Conservation (phyloP, 176 grass and related monocot species). For the Raddia distichophylla region DNA sequence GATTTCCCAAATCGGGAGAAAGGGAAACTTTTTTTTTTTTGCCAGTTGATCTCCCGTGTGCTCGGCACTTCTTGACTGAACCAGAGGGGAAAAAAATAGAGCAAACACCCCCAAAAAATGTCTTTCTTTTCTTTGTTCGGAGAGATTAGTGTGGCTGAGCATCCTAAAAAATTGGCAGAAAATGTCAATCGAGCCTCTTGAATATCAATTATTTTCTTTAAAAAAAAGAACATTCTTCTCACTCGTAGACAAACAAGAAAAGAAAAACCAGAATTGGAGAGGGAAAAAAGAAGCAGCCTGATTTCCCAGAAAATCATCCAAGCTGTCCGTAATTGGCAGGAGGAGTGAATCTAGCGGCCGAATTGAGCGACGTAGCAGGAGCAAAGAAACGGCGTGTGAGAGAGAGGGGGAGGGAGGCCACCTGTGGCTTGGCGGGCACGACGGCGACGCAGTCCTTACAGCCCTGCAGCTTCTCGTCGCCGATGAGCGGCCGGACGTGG, state of each 20-base stretch:
- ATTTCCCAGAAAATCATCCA: background rate
- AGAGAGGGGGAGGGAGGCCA: background rate
- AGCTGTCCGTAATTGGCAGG: constrained; percentile 1
- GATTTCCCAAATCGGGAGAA: background rate
- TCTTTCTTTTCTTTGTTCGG: background rate
- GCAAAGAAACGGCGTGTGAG: background rate
- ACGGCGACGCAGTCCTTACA: constrained; percentile 93
- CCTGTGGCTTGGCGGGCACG: constrained; percentile 83
- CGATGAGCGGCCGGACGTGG: constrained; percentile 92
- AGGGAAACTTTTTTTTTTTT: too few relatives aligned
- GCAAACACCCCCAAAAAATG: background rate
- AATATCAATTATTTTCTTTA: background rate
- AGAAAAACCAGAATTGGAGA: background rate
- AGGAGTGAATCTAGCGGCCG: constrained; percentile 30
- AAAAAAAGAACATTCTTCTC: background rate
- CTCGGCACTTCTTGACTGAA: constrained; percentile 24
- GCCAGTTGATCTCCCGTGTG: background rate
- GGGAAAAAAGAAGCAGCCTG: background rate
- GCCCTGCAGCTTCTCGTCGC: constrained; percentile 93
- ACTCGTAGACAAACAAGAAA: background rate
- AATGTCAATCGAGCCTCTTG: constrained; percentile 7
- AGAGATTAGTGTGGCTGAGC: background rate
- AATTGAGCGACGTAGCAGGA: constrained; percentile 18
- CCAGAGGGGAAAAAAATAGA: constrained; percentile 8
- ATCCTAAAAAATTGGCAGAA: background rate